Conservation (phyloP, 768 basidiomycete genomes). For the Pleurotus tuber-regium region DNA sequence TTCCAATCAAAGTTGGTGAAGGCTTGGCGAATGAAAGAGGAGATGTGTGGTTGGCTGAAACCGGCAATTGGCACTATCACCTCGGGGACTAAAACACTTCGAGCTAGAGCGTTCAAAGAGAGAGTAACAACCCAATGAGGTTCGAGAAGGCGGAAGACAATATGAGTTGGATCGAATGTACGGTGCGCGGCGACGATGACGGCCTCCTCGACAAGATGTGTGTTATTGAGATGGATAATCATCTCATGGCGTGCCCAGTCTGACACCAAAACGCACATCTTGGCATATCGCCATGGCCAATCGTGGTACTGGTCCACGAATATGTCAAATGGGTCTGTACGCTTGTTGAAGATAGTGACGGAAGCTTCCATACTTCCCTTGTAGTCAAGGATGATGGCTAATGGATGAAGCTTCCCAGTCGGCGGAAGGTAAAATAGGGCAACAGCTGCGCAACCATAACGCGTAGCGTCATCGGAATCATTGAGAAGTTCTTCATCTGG, state of each 20-base stretch:
- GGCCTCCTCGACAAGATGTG: constrained; percentile 29
- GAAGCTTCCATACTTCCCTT: constrained; percentile 23
- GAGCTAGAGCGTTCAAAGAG: constrained; percentile 25
- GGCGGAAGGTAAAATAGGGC: constrained; percentile 25
- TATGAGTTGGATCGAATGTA: constrained; percentile 19
- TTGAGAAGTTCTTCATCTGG: constrained; percentile 13
- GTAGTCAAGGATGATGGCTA: constrained; percentile 29
- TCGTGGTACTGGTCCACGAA: constrained; percentile 17
- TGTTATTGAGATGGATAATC: constrained; percentile 24
- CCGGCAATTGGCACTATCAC: constrained; percentile 21
- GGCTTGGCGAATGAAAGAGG: constrained; percentile 18
- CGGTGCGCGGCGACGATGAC: constrained; percentile 28
- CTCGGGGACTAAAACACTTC: constrained; percentile 23
- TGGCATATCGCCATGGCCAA: constrained; percentile 34
- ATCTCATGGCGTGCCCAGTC: constrained; percentile 30
- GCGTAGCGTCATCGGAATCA: constrained; percentile 12
- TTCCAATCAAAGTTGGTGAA: constrained; percentile 25
- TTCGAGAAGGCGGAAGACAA: constrained; percentile 25
- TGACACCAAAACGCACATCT: constrained; percentile 26
- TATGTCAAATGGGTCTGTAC: constrained; percentile 13
- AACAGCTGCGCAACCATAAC: constrained; percentile 26
- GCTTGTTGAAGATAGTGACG: constrained; percentile 28
- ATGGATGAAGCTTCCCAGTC: constrained; percentile 24
- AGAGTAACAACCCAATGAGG: constrained; percentile 29
- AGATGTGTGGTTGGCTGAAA: constrained; percentile 16